Percentiles rank a stretch among this genome's conserved stretches.
Conservation (phyloP, 2,329 filamentous ascomycete genomes). For the Colletotrichum ledebouriae region DNA sequence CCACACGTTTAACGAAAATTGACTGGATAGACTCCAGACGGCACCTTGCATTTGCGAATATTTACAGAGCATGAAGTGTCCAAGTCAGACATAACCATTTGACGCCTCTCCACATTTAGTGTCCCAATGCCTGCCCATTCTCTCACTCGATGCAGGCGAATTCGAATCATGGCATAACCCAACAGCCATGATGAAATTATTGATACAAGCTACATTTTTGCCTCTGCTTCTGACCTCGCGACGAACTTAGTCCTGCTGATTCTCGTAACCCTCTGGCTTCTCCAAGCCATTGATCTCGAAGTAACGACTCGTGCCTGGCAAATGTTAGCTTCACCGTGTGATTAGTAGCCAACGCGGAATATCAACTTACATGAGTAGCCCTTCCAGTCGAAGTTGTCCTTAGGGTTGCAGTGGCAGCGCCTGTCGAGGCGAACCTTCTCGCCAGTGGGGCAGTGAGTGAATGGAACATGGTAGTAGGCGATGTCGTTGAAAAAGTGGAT, state of each 20-base stretch:
- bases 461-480: slow-evolving; percentile 97
- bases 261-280: slow-evolving; percentile 89
- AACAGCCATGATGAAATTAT: slow-evolving; percentile 34
- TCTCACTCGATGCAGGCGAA: slow-evolving; percentile 34
- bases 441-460: slow-evolving; percentile 95
- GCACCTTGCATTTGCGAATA: slow-evolving; percentile 30
- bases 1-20: slow-evolving; percentile 11
- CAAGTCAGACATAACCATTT: slow-evolving; percentile 37
- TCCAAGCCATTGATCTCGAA: slow-evolving; percentile 85
- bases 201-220: slow-evolving; percentile 37
- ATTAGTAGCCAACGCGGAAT: too few species aligned
- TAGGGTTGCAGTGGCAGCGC: slow-evolving; percentile 94
- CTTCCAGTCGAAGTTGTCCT: slow-evolving; percentile 99
- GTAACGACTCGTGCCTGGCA: slow-evolving; percentile 82
- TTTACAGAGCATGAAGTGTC: slow-evolving; percentile 40
- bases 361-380: slow-evolving; percentile 88
- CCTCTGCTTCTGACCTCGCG: too few species aligned
- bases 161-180: slow-evolving; percentile 34
- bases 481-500: slow-evolving; percentile 99
- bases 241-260: slow-evolving; percentile 67
- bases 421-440: slow-evolving; percentile 87
- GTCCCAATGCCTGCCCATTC: slow-evolving; percentile 34
- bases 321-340: neutral
- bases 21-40: slow-evolving; percentile 22
- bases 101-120: slow-evolving; percentile 42